phyloP scores from a whole-genome alignment of 1,284 basidiomycete genomes.

The Wallemia hederae region DNA sequence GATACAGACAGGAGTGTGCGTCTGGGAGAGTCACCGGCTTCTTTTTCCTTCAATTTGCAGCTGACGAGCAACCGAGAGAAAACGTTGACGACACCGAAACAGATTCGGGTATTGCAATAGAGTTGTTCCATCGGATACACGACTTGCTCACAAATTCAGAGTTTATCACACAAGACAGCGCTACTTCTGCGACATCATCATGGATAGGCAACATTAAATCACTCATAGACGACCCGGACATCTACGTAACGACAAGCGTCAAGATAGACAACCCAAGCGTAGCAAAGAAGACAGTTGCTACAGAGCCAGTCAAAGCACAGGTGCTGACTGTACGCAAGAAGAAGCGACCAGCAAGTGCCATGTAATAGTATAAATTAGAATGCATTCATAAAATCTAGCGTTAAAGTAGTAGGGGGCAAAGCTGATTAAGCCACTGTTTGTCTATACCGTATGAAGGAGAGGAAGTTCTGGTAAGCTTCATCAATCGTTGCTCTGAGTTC shows the following conservation, averaged over 20 bases:
- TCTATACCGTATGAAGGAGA: constrained; percentile 67
- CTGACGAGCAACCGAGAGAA: background rate
- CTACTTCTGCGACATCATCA: background rate
- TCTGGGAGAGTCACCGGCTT: background rate
- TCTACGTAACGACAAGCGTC: background rate
- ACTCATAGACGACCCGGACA: background rate
- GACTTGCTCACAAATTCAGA: background rate
- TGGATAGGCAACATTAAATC: background rate
- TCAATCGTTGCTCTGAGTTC: constrained; percentile 19
- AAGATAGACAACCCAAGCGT: background rate
- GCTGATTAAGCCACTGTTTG: constrained; percentile 9
- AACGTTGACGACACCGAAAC: background rate
- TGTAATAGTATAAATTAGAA: background rate
- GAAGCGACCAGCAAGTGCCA: background rate
- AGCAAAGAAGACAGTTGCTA: background rate
- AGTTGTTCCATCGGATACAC: background rate
- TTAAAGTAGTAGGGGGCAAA: background rate
- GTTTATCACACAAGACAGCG: background rate
- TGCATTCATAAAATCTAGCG: background rate
- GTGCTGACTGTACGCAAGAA: background rate
- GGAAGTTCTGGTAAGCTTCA: constrained; percentile 38
- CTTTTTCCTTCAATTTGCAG: background rate
- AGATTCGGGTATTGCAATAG: background rate
- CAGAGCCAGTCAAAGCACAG: background rate
- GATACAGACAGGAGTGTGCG: background rate